Evolutionary conservation across 2,329 filamentous ascomycete genomes (phyloP), one percentile per base, ranked within the genome.

Genomic region (Aspergillus tamarii): DNA sequence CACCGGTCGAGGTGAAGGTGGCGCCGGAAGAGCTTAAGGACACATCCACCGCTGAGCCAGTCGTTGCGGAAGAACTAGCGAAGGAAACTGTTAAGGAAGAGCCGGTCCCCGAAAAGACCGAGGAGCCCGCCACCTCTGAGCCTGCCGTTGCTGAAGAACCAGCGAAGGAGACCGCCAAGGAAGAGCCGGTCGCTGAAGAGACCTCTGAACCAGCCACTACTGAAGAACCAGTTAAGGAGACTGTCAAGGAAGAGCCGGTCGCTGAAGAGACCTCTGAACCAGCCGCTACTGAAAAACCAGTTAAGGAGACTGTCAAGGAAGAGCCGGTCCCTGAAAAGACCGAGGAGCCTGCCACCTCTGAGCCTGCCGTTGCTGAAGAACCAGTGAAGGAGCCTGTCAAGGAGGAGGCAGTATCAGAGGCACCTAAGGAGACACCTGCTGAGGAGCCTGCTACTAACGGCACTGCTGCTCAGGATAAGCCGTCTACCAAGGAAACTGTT

Each of bases 151-250:
- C 30, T 34, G 55, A 60, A 68, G 32, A 63, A 30, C 45, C 45
- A 8, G 57, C 16, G 0, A 53, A 53, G 46, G 57, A 59, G 30
- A 23, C 57, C 43, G 48, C 41, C 5, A 54, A 39, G 11, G 57
- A 68, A 36, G 69, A 65, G 56, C 43, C 66, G 16, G 55, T 55
- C 5, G 48, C 52, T 21, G 57, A 66, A 30, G 59, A 67, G 54
- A 26, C 63, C 16, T n/a, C 61, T 14, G 63, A 58, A 54, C 41
- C 59, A 23, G 14, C 45, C 14, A 41, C 21, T n/a, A 30, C 30
- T 39, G 55, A 60, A 32, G 50, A 61, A 30, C 43, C 45, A 12
- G 57, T n/a, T 0, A 53, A 52, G 45, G 57, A 59, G 30, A 21
- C 57, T 46, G 46, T 45, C 8, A 53, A 36, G 11, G 57, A 68